Percentiles rank a stretch among this genome's conserved stretches.
phyloP scores from a whole-genome alignment of 345 rosid species.

The Euphorbia tirucalli region DNA sequence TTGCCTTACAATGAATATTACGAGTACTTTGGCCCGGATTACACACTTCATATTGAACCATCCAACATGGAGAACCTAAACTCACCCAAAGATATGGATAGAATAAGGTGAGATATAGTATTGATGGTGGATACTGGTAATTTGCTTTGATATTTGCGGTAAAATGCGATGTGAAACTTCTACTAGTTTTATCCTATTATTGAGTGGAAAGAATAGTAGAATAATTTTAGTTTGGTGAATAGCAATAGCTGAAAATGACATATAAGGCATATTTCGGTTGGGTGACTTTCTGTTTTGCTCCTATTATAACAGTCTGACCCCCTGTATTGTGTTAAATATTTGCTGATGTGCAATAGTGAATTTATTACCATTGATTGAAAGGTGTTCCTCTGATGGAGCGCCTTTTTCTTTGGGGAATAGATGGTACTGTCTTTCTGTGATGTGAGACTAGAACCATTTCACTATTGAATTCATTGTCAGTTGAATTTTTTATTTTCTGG shows the following conservation, averaged over 20 bases:
- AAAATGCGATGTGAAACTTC: background rate
- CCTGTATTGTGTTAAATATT: background rate
- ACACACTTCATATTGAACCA: constrained; percentile 87
- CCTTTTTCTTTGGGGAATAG: background rate
- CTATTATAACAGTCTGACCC: background rate
- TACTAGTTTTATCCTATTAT: background rate
- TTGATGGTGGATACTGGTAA: background rate
- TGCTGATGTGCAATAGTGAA: background rate
- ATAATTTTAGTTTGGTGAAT: background rate
- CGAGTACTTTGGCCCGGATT: constrained; percentile 96
- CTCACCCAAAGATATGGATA: constrained; percentile 77
- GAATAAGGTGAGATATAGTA: constrained; percentile 55
- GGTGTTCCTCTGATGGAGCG: background rate
- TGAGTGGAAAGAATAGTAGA: background rate
- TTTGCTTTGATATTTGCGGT: background rate
- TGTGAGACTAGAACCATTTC: background rate
- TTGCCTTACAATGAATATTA: constrained; percentile 91
- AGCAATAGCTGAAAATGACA: background rate
- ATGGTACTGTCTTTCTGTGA: background rate
- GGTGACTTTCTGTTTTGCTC: background rate
- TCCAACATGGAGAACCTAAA: constrained; percentile 76
- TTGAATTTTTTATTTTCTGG: background rate
- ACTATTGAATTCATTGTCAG: background rate
- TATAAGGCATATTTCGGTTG: background rate
- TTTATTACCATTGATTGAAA: background rate